A percentile compares a stretch with the other conserved stretches of the same genome.
Conservation (phyloP, 352 stramenopile genomes). For the Globisporangium carolinianum region DNA sequence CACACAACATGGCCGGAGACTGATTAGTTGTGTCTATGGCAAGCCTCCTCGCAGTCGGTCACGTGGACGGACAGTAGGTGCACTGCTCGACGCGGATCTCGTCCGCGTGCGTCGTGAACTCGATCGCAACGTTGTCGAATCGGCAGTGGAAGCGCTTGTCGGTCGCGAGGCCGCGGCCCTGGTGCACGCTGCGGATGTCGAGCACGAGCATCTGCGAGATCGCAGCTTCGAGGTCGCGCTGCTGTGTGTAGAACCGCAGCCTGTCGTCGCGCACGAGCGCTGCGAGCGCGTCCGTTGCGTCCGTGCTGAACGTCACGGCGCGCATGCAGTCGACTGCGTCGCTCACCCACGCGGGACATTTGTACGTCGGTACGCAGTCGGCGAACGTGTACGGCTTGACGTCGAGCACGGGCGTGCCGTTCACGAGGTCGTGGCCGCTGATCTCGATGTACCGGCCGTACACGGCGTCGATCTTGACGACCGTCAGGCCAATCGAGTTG, state of each 20-base stretch:
- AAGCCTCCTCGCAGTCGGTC: slow-evolving; percentile 1
- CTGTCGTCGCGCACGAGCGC: slow-evolving; percentile 32
- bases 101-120: slow-evolving; percentile 66
- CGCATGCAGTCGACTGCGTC: slow-evolving; percentile 41
- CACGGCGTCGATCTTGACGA: slow-evolving; percentile 88
- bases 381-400: slow-evolving; percentile 97
- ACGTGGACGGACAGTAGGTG: slow-evolving; percentile 17
- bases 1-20: too few relatives aligned
- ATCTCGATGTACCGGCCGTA: slow-evolving; percentile 82
- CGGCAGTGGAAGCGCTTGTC: slow-evolving; percentile 63
- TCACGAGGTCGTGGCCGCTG: slow-evolving; percentile 90
- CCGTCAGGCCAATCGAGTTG: slow-evolving; percentile 91
- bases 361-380: slow-evolving; percentile 51
- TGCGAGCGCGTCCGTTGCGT: slow-evolving; percentile 31
- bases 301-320: slow-evolving; percentile 43
- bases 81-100: slow-evolving; percentile 61
- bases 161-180: slow-evolving; percentile 47
- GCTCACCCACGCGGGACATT: slow-evolving; percentile 65
- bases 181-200: slow-evolving; percentile 79
- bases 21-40: background rate
- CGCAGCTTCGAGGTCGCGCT: slow-evolving; percentile 41
- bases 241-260: slow-evolving; percentile 58
- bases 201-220: slow-evolving; percentile 80
- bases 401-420: slow-evolving; percentile 97
- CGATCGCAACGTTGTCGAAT: slow-evolving; percentile 70